Conservation (phyloP, 2,329 filamentous ascomycete species). For the Cadophora luteo-olivacea region DNA sequence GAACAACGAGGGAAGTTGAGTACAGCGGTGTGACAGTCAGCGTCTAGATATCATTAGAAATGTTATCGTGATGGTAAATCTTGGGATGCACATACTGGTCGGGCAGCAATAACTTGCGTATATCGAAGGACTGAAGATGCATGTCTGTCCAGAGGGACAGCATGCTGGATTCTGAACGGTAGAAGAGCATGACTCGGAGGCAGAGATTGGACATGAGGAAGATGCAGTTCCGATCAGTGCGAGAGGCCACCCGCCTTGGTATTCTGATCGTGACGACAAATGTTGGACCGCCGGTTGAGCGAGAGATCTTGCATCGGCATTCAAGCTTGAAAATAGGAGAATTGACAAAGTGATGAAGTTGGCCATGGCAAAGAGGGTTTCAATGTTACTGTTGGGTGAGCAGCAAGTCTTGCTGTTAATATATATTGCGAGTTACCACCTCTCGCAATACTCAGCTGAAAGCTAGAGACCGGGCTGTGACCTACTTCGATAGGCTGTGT, state of each 20-base stretch:
- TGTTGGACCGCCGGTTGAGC: conserved; percentile 21
- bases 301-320: not conserved
- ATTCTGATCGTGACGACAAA: conserved; percentile 17
- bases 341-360: not conserved
- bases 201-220: conserved; percentile 17
- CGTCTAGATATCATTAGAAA: not conserved
- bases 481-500: not conserved
- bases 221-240: conserved; percentile 14
- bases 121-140: conserved; percentile 3
- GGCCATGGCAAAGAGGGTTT: not conserved
- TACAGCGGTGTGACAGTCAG: conserved; percentile 23
- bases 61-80: not conserved
- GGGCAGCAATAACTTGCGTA: conserved; percentile 28
- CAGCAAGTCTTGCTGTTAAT: not conserved
- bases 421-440: conserved; percentile 1
- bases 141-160: conserved; percentile 25
- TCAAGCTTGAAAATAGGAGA: not conserved
- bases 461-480: not conserved
- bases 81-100: conserved; percentile 17
- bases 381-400: not conserved
- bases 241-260: conserved; percentile 28
- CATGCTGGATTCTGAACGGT: conserved; percentile 20
- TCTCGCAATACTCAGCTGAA: not conserved
- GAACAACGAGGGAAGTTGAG: conserved; percentile 28
- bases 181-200: conserved; percentile 9